Base-by-base conservation (phyloP, 2,329 filamentous ascomycete genomes). In the Gyromitra esculenta region DNA sequence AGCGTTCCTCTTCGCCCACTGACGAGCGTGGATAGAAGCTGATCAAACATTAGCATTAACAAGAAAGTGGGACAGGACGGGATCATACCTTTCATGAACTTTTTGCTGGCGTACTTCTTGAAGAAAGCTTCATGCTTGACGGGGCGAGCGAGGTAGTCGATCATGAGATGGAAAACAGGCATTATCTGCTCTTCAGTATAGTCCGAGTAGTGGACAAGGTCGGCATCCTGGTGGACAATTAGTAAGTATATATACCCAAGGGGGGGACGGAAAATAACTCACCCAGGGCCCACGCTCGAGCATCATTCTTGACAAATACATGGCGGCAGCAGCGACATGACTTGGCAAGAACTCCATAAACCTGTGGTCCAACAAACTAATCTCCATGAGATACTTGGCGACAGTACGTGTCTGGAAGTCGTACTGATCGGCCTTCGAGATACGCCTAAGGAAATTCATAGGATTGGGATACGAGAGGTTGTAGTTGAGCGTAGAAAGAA, bases 41-140 rank as follows among this genome's bases (percentile, higher is more conserved):
- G 73, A 71, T 31, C n/a, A 60, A 48, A 59, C 9, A 39, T 79
- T 66, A 76, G 65, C 59, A 43, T 56, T 52, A 15, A 35, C 35
- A 35, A 67, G 15, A 21, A 35, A 39, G 7, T 18, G 25, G 48
- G 13, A 21, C 57, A 54, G 8, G 31, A 5, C 52, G 11, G 43
- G n/a, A 43, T 81, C 88, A 85, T 90, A 97, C 95, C 94, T 87
- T 99, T 99, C 81, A 98, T 86, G 86, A 98, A 99, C 86, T 97
- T 97, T 88, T 98, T 99, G 89, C 93, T 97, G 73, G 96, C 96
- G 84, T 99, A 99, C 85, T 99, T 99, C 89, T 97, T 97, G 88
- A 97, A 98, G 87, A 99, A 97, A 48, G 96, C 96, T 83, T 98
- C 95, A 82, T 99, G 96, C 56, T 91, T 89, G 69, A 97, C 92